Conservation (phyloP, 441 rosid species). For the Populus hybrid region DNA sequence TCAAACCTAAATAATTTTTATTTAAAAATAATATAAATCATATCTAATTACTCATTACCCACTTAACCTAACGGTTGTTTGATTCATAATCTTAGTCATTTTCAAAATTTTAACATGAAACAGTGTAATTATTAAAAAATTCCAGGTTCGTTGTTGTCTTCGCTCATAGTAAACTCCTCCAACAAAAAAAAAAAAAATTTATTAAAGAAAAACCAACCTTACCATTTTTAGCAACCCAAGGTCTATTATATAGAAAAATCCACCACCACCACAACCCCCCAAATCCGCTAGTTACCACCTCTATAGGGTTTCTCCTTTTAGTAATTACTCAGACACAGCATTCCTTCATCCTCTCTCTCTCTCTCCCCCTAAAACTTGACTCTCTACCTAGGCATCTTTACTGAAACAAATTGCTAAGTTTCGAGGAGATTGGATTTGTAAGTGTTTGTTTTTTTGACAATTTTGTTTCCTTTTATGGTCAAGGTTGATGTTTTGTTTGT, state of each 20-base stretch:
- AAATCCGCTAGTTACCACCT: neutral
- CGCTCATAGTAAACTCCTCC: neutral
- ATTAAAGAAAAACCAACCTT: neutral
- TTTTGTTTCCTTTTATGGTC: neutral
- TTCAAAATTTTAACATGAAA: neutral
- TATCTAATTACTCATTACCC: no score
- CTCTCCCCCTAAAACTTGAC: neutral
- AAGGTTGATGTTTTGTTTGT: conserved; percentile 6
- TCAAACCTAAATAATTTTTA: no score
- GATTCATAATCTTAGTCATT: neutral
- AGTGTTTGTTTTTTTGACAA: conserved; percentile 6
- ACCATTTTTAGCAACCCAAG: neutral
- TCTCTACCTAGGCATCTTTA: neutral
- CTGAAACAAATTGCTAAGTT: conserved; percentile 4
- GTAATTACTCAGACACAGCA: neutral
- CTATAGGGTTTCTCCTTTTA: neutral
- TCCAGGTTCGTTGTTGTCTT: neutral
- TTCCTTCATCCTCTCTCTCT: neutral
- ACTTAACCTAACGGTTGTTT: no score
- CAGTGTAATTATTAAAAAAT: neutral
- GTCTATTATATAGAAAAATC: neutral
- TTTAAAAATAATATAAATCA: no score
- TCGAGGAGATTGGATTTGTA: conserved; percentile 16
- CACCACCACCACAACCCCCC: neutral
- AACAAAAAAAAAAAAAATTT: neutral